These are phyloP conservation scores for Pichia cactophila DNA, from an alignment of 1,139 yeast genomes.

Conservation along the genomic window DNA sequence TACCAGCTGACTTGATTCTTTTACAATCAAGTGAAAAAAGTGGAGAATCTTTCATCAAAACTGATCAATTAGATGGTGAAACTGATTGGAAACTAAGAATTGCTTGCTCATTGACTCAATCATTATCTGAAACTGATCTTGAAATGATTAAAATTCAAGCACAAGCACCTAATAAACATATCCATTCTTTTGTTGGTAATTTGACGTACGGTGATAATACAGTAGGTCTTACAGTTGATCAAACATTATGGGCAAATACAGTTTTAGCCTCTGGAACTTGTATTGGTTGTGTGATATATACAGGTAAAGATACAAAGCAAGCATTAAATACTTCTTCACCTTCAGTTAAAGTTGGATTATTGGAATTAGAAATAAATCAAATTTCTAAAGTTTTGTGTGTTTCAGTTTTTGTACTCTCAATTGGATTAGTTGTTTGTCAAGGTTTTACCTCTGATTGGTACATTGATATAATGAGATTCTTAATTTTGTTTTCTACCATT, in stretches of 20 bases:
- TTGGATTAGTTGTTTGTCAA: slow-evolving; percentile 68
- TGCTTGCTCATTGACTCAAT: slow-evolving; percentile 69
- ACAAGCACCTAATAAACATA: slow-evolving; percentile 73
- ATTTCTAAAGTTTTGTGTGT: slow-evolving; percentile 83
- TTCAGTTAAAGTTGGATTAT: slow-evolving; percentile 83
- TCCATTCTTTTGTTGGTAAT: slow-evolving; percentile 75
- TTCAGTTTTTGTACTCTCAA: slow-evolving; percentile 73
- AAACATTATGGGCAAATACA: slow-evolving; percentile 97
- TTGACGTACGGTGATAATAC: slow-evolving; percentile 43
- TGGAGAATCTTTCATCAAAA: slow-evolving; percentile 90
- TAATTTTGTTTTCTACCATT: slow-evolving; percentile 87
- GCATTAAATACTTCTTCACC: slow-evolving; percentile 85
- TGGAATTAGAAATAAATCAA: slow-evolving; percentile 85
- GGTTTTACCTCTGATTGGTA: slow-evolving; percentile 81
- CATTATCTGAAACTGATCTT: slow-evolving; percentile 37
- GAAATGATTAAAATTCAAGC: slow-evolving; percentile 52
- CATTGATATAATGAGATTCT: slow-evolving; percentile 78
- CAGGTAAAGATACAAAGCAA: slow-evolving; percentile 91
- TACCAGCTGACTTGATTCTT: slow-evolving; percentile 89
- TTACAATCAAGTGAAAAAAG: slow-evolving; percentile 72
- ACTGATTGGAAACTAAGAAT: slow-evolving; percentile 95
- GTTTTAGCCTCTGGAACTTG: slow-evolving; percentile 92
- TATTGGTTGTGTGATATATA: slow-evolving; percentile 78
- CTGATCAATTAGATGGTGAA: slow-evolving; percentile 98
- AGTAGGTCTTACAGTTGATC: slow-evolving; percentile 73